Evolutionary conservation across 441 rosid genomes (phyloP).

Genomic region (Isatis lusitanica): DNA sequence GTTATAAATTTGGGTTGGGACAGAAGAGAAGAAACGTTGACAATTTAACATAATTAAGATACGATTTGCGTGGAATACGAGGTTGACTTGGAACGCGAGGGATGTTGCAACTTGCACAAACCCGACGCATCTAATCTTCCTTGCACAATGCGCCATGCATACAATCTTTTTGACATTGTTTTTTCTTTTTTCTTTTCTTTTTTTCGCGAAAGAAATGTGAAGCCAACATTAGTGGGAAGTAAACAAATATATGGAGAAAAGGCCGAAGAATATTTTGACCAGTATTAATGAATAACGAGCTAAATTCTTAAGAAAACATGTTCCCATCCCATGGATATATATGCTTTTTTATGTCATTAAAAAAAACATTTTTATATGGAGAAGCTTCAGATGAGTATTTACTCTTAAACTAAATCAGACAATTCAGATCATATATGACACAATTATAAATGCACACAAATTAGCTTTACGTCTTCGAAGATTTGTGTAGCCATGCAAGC

Average conservation of each 20-base stretch:
- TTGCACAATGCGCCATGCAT: constrained; percentile 21
- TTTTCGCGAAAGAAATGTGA: not conserved
- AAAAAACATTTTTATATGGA: no score
- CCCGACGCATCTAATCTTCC: constrained; percentile 31
- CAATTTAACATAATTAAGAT: constrained; percentile 8
- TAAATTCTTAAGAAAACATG: no score
- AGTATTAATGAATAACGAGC: not conserved
- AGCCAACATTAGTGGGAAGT: not conserved
- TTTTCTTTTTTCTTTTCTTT: not conserved
- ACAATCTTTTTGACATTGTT: not conserved
- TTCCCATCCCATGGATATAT: no score
- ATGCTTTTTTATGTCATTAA: no score
- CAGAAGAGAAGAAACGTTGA: constrained; percentile 21
- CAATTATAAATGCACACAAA: no score
- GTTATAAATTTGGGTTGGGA: constrained; percentile 1
- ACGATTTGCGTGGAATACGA: constrained; percentile 26
- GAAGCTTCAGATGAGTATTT: no score
- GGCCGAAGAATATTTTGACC: not conserved
- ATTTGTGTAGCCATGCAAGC: not conserved
- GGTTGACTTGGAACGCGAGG: constrained; percentile 28
- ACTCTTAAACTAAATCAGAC: no score
- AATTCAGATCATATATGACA: no score
- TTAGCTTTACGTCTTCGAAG: no score
- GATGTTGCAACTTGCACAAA: constrained; percentile 26
- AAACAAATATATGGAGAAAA: not conserved